Evolutionary conservation across 2,329 filamentous ascomycete genomes (phyloP).

Genomic region (Gnomoniopsis sp.): DNA sequence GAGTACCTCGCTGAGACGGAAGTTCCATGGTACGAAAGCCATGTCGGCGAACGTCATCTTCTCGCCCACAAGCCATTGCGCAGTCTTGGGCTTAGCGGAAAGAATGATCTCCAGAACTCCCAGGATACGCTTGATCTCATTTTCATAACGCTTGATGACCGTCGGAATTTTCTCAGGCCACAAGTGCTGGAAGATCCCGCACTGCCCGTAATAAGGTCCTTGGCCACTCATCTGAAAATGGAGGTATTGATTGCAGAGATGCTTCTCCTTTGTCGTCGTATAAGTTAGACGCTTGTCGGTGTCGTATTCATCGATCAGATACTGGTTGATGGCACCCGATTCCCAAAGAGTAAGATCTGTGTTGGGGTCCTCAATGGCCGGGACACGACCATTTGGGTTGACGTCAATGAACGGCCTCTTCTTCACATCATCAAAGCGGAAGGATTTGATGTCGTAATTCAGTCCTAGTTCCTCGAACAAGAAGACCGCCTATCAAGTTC

Average conservation of each 20-base stretch:
- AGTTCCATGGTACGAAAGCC: constrained; percentile 24
- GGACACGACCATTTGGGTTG: constrained; percentile 34
- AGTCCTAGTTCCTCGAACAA: constrained; percentile 34
- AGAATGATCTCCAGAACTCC: constrained; percentile 23
- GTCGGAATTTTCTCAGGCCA: constrained; percentile 26
- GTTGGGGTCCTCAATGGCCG: constrained; percentile 33
- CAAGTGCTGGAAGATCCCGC: constrained; percentile 32
- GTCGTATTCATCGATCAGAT: constrained; percentile 27
- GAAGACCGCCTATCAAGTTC: constrained; percentile 27
- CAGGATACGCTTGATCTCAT: constrained; percentile 25
- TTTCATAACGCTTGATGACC: constrained; percentile 24
- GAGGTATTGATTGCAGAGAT: constrained; percentile 29
- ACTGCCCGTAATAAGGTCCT: constrained; percentile 43
- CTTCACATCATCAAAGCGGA: constrained; percentile 24
- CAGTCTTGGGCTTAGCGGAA: constrained; percentile 12
- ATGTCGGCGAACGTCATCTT: constrained; percentile 24
- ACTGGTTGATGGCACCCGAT: constrained; percentile 24
- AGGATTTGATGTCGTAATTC: constrained; percentile 27
- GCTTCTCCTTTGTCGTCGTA: constrained; percentile 16
- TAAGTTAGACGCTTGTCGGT: constrained; percentile 22
- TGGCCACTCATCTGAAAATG: constrained; percentile 42
- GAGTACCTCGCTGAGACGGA: constrained; percentile 21
- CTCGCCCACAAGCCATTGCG: constrained; percentile 25
- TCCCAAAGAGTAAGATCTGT: constrained; percentile 28
- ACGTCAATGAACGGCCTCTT: constrained; percentile 24